Evolutionary conservation across 2,329 filamentous ascomycete species (phyloP), one percentile per base, ranked within the genome.

Genomic region (Nigrograna mackinnonii): DNA sequence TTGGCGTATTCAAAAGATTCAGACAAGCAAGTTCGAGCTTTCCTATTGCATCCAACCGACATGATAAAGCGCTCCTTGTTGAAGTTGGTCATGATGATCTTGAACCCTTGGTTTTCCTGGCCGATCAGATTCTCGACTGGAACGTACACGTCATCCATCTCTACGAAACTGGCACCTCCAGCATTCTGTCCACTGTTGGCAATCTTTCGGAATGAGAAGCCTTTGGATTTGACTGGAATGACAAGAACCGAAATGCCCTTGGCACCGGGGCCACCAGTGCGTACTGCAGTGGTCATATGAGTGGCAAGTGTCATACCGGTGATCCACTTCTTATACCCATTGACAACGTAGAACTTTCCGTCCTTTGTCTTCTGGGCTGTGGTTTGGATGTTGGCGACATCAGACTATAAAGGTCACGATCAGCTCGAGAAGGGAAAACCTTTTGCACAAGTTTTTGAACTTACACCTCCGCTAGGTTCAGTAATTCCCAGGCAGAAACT

Each of bases 361-460:
- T 91, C 87, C 1, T 83, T 70, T 0, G 86, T 89, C 74, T 90
- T 89, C 54, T 79, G 79, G 0, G 84, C 84, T 0, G 79, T 85
- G 3, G 84, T 85, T 38, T 74, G 72, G 33, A 87, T 77, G 49
- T 78, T 79, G 1, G 82, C 82, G 3, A 87, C 82, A 55, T 87
- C 84, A 1, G 81, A 85, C 57, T 65, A 22, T 1, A 18, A 5
- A 14, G 26, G 36, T 1, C 13, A 31, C 7, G n/a, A 21, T 47
- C 21, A 48, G 42, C 39, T 22, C 3, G 22, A 12, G n/a, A 17
- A 33, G 24, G 24, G 22, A 24, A 18, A 12, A 14, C 22, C n/a
- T 19, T 6, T 4, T 22, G n/a, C 6, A n/a, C n/a, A 17, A 21
- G 20, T 2, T 14, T n/a, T 13, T 21, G 2, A 21, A 54, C 62